Base-by-base conservation (phyloP, 768 basidiomycete genomes). In the Boletus vinaceobasis region DNA sequence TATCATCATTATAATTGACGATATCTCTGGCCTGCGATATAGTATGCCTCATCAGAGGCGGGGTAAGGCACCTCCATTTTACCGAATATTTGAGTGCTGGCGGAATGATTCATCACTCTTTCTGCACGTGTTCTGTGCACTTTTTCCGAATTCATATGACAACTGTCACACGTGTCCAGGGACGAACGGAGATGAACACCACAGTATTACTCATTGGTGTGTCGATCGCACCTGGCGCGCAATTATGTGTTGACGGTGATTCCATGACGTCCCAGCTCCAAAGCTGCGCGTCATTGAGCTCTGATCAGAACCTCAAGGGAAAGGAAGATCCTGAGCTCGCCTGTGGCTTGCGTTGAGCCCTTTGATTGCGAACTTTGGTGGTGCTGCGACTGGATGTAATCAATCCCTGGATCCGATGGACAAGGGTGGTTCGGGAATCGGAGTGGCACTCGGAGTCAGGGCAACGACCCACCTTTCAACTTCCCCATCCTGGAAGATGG, bases 201-300 rank as follows among this genome's bases (percentile, higher is more conserved):
- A 52, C 71, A n/a, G n/a, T n/a, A n/a, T n/a, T n/a, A 55, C 58
- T 27, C 32, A 50, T 55, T 11, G 43, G 43, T 9, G 43, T 60
- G 19, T 52, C 35, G 29, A 53, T 57, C 17, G 44, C 60, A 7
- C 60, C 60, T 4, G 50, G 23, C 4, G 65, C 2, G 40, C 75
- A 47, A 0, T 14, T 77, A 76, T 2, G 74, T 71, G 36, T 79
- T 79, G 17, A 76, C 75, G 1, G 73, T 77, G 35, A 78, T 79
- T 7, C 62, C 63, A 51, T 77, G 57, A 27, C 56, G 57, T 8
- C 67, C 75, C 4, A 76, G 60, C 57, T 78, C 76, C 19, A 61
- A 38, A 14, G 38, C 7, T n/a, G 11, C 15, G n/a, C 23, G 23
- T 23, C 23, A 23, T 23, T 23, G 23, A 23, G 23, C 23, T 23